Base-by-base conservation (phyloP, 495 filamentous ascomycete species). In the Cladorrhinum samala region DNA sequence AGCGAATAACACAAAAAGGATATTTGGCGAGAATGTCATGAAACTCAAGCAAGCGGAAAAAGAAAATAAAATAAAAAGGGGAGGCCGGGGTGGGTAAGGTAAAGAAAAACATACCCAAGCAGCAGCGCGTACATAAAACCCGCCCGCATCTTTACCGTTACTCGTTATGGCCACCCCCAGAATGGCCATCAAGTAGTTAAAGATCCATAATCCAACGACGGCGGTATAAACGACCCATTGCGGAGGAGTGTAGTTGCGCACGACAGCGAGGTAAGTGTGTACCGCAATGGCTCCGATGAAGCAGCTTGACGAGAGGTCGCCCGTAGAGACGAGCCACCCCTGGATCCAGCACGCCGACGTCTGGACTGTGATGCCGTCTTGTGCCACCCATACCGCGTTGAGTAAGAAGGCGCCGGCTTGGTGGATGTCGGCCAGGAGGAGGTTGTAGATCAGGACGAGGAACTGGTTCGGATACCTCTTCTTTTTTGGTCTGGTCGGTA, bases 361-460 rank as follows among this genome's bases (percentile, higher is more conserved):
- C 4, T 73, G 77, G 5, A 85, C 75, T 2, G 64, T 23, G 48
- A 91, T 84, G 38, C 71, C 71, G 56, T 85, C 69, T 1, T 69
- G 63, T 3, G 59, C 50, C 13, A 85, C 64, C 81, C 85, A 87
- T 50, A 78, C 73, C 40, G 80, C 67, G 58, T 81, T 87, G 36
- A 90, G 72, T 36, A 86, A 53, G 61, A 89, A 89, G 11, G 83
- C 82, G 4, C 80, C 68, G 0, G 83, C 72, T 64, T 89, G 86
- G 59, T 86, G 83, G 43, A 90, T 72, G 64, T 90, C 87, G 49
- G 87, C 87, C 43, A 89, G 61, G 3, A 90, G 68, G 16, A 90
- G 77, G 63, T 89, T 89, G 63, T 83, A 84, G 40, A 90, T 83
- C 13, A 91, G 74, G 39, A 89, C 57, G 2, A 90, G 74, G 56